Evolutionary conservation across 768 basidiomycete genomes (phyloP).

Genomic region (Arthromyces matolae): DNA sequence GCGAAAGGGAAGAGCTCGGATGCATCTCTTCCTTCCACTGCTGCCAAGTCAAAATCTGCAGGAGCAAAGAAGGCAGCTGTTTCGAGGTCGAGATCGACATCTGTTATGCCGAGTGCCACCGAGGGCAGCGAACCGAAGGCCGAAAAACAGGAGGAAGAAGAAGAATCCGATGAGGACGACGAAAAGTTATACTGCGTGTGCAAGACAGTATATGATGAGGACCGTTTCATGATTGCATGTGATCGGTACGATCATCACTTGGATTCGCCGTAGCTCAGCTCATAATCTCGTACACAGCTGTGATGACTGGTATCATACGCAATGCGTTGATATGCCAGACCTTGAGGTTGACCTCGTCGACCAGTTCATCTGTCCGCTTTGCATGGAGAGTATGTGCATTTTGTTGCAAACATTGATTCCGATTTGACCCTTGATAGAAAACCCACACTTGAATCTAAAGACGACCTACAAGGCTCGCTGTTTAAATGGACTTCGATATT

Average conservation of each 20-base stretch:
- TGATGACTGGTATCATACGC: conserved; percentile 93
- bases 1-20: conserved; percentile 24
- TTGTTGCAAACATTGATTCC: not conserved
- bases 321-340: conserved; percentile 80
- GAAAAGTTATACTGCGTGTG: conserved; percentile 87
- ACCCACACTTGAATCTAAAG: conserved; percentile 53
- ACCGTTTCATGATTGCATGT: conserved; percentile 89
- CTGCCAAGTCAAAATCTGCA: conserved; percentile 19
- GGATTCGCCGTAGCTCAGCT: not conserved
- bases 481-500: conserved; percentile 62
- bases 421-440: conserved; percentile 35
- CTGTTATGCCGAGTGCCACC: conserved; percentile 53
- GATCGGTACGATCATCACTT: conserved; percentile 58
- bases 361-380: conserved; percentile 86
- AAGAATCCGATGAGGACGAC: conserved; percentile 49
- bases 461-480: conserved; percentile 84
- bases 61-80: conserved; percentile 33
- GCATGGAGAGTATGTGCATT: conserved; percentile 60
- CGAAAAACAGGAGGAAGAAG: conserved; percentile 46
- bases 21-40: conserved; percentile 12
- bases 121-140: conserved; percentile 33
- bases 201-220: conserved; percentile 83
- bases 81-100: conserved; percentile 67
- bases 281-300: conserved; percentile 47
- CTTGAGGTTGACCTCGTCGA: conserved; percentile 84